These are phyloP conservation scores for Haemoproteus tartakovskyi DNA, from an alignment of 169 alveolate species.

Conservation along the genomic window DNA sequence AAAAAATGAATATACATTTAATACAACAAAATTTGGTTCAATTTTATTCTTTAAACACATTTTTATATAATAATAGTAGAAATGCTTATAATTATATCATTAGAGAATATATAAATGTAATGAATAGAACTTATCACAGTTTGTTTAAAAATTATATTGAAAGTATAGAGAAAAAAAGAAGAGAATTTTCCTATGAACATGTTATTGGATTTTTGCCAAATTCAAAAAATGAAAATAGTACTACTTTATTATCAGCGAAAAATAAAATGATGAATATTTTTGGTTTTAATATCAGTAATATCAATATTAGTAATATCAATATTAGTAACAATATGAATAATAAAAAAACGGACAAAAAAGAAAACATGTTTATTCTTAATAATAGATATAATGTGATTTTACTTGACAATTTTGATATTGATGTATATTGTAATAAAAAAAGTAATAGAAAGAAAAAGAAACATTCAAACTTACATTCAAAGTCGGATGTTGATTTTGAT, in stretches of 20 bases:
- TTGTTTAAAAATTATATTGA: slow-evolving; percentile 11
- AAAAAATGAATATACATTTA: slow-evolving; percentile 66
- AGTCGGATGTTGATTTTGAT: too few relatives aligned
- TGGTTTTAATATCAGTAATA: slow-evolving; percentile 16
- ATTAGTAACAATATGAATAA: too few relatives aligned
- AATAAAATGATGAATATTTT: slow-evolving; percentile 54
- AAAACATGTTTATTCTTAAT: slow-evolving; percentile 8
- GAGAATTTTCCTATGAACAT: neutral
- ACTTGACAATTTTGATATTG: too few relatives aligned
- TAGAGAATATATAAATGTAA: slow-evolving; percentile 14
- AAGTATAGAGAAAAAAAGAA: neutral
- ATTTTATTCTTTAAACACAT: slow-evolving; percentile 3
- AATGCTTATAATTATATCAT: slow-evolving; percentile 12
- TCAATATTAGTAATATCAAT: neutral
- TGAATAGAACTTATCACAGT: slow-evolving; percentile 18
- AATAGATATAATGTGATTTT: slow-evolving; percentile 13
- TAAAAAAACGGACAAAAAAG: slow-evolving; percentile 24
- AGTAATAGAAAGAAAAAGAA: too few relatives aligned
- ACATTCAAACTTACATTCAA: too few relatives aligned
- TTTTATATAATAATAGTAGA: slow-evolving; percentile 15
- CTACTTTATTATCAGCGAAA: slow-evolving; percentile 6
- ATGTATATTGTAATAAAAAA: too few relatives aligned
- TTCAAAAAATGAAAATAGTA: neutral
- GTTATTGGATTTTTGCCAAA: neutral
- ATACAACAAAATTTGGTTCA: slow-evolving; percentile 55